These are phyloP conservation scores for Pulveroboletus sp. DNA, from an alignment of 768 basidiomycete genomes.

Conservation along the genomic window DNA sequence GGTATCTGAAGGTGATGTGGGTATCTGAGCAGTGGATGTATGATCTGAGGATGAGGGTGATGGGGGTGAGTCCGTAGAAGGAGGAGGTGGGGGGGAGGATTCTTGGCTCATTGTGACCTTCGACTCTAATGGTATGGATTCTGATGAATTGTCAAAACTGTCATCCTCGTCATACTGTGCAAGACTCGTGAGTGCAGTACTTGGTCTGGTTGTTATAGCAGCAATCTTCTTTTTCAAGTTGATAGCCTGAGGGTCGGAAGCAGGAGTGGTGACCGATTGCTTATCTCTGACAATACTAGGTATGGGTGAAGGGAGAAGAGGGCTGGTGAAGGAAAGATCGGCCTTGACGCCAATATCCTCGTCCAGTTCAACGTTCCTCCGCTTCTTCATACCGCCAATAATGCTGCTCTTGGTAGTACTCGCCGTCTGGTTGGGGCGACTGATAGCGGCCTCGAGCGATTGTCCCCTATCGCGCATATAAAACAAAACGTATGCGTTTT, in stretches of 20 bases:
- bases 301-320: constrained; percentile 51
- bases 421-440: constrained; percentile 16
- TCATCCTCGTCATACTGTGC: constrained; percentile 41
- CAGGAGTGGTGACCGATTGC: constrained; percentile 9
- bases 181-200: constrained; percentile 36
- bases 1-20: constrained; percentile 17
- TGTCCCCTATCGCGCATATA: constrained; percentile 83
- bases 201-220: constrained; percentile 29
- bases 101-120: constrained; percentile 19
- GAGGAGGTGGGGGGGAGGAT: constrained; percentile 29
- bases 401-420: constrained; percentile 34
- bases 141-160: constrained; percentile 25
- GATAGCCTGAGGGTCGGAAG: constrained; percentile 49
- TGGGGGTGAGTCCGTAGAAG: constrained; percentile 31
- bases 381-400: constrained; percentile 45
- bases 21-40: constrained; percentile 16
- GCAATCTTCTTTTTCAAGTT: constrained; percentile 51
- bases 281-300: constrained; percentile 12
- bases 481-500: constrained; percentile 90
- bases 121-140: constrained; percentile 12
- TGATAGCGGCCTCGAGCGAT: constrained; percentile 58
- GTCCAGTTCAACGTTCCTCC: constrained; percentile 42
- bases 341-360: constrained; percentile 49
- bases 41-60: constrained; percentile 30
- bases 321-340: constrained; percentile 56